Evolutionary conservation across 2,329 filamentous ascomycete genomes (phyloP).

Genomic region (Colletotrichum lentis): DNA sequence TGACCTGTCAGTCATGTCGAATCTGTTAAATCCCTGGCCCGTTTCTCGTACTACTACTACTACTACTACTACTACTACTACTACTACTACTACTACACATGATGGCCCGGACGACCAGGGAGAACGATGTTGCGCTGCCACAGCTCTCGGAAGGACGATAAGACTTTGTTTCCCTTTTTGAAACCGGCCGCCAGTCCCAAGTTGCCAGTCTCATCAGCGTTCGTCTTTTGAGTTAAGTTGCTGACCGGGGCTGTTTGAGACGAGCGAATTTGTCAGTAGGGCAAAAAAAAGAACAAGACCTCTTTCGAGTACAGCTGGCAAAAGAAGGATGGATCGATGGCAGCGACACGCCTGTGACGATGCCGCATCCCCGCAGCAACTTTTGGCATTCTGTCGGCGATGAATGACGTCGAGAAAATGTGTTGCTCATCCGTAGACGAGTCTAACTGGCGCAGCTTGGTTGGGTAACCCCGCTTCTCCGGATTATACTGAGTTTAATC

Average conservation of each 20-base stretch:
- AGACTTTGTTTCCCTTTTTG: background rate
- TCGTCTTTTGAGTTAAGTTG: slow-evolving; percentile 4
- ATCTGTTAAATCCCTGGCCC: slow-evolving; percentile 2
- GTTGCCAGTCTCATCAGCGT: slow-evolving; percentile 2
- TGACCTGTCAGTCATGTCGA: background rate
- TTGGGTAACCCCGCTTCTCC: background rate
- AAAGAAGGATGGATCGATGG: too few species aligned
- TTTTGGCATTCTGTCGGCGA: background rate
- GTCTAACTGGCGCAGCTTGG: background rate
- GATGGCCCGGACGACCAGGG: background rate
- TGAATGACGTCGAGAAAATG: background rate
- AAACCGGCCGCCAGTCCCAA: background rate
- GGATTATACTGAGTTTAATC: background rate
- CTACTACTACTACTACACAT: background rate
- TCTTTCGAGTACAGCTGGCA: background rate
- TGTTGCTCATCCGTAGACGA: background rate
- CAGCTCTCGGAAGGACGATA: background rate
- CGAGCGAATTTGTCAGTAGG: slow-evolving; percentile 9
- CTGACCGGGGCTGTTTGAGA: slow-evolving; percentile 10
- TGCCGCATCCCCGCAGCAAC: background rate
- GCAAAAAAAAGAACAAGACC: background rate
- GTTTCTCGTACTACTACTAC: background rate
- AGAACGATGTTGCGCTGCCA: slow-evolving; percentile 2
- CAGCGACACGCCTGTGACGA: too few species aligned
- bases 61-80: background rate